Evolutionary conservation across 768 basidiomycete genomes (phyloP), one percentile per base, ranked within the genome.

Genomic region (Phaffia tasmanica): DNA sequence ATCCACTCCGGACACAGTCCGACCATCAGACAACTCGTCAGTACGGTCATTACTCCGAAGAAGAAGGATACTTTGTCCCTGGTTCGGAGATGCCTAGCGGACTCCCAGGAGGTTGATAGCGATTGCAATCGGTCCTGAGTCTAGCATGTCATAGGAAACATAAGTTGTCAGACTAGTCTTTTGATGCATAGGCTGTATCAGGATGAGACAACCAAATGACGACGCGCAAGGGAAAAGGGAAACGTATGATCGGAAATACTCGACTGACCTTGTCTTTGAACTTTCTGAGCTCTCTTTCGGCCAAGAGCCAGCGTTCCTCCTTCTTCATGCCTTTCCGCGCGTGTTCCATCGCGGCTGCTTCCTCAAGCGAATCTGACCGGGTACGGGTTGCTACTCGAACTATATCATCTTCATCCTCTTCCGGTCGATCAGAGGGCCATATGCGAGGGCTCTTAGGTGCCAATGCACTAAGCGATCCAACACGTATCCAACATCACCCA

Each of bases 21-120:
- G 72, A 93, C 89, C 69, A 97, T 77, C 4, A 98, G 82, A 6
- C 91, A 85, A 19, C 91, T 86, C 72, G 85, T 80, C 30, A 94
- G 80, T 27, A 99, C 77, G 21, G 85, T 86, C 85, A 93, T 88
- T 54, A 99, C 95, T 32, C 92, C 88, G 72, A 89, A 83, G 78
- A 97, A 88, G 80, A 98, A 99, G 0, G 89, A 87, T 48, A 76
- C 70, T 64, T 76, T 77, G 58, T 77, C 77, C 50, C 72, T 71
- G 2, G 76, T 76, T 29, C 76, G 67, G 27, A 77, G 71, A n/a
- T 74, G 74, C 54, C 75, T 72, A 2, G 91, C 86, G 18, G 91
- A 92, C 72, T 94, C 87, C 95, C 95, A 99, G 42, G 89, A 85
- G 15, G 83, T 79, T 42, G 85, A 77, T n/a, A 99, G 78, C 1